These are phyloP conservation scores for Pseudocercospora eumusae DNA, from an alignment of 2,329 filamentous ascomycete species.

Conservation along the genomic window DNA sequence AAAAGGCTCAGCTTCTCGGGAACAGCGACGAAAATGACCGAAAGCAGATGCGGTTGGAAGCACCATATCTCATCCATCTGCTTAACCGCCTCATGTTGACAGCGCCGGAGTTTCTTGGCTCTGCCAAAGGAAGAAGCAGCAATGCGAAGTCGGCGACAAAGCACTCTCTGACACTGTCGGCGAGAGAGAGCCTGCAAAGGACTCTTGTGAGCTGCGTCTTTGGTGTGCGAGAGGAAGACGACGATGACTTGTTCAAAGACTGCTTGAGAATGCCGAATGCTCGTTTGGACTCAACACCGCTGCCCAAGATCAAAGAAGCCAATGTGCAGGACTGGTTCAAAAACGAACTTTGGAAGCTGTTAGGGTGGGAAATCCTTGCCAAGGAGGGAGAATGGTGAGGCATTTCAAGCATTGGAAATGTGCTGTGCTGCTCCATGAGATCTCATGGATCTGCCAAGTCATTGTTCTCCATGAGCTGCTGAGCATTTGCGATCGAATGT, in stretches of 20 bases:
- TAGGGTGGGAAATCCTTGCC: slow-evolving; percentile 58
- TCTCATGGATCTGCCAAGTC: neutral
- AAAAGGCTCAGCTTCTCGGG: neutral
- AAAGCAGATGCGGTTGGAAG: slow-evolving; percentile 39
- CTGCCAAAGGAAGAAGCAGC: slow-evolving; percentile 21
- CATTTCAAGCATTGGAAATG: neutral
- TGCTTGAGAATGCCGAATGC: slow-evolving; percentile 45
- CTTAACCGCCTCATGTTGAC: slow-evolving; percentile 45
- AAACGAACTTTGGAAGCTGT: slow-evolving; percentile 57
- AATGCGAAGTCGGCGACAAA: slow-evolving; percentile 37
- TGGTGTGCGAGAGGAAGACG: slow-evolving; percentile 36
- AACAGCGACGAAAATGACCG: slow-evolving; percentile 18
- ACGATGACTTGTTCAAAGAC: slow-evolving; percentile 45
- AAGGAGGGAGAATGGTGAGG: slow-evolving; percentile 23
- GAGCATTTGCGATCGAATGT: neutral
- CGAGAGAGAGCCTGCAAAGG: slow-evolving; percentile 48
- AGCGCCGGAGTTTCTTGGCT: slow-evolving; percentile 42
- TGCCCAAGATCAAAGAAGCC: slow-evolving; percentile 43
- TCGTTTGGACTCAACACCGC: slow-evolving; percentile 27
- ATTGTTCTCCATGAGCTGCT: neutral
- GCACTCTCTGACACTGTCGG: slow-evolving; percentile 40
- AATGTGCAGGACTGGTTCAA: slow-evolving; percentile 57
- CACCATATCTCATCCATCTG: slow-evolving; percentile 46
- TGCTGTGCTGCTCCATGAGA: neutral
- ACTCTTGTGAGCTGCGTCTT: slow-evolving; percentile 51